These are phyloP conservation scores for Pleurotus pulmonarius DNA, from an alignment of 768 basidiomycete genomes.

Conservation along the genomic window DNA sequence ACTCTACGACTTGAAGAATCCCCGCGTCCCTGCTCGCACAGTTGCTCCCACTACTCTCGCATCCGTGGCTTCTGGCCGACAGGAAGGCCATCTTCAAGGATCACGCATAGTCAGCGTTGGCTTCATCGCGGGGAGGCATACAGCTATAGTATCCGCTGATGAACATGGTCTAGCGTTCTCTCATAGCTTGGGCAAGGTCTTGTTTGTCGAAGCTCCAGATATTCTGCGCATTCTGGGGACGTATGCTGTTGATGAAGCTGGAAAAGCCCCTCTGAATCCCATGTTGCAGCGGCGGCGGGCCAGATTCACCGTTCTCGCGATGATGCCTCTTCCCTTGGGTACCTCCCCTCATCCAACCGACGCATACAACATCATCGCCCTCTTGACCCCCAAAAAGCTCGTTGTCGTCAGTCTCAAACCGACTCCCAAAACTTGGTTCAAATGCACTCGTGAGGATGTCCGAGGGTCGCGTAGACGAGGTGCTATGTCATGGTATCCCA, in stretches of 20 bases:
- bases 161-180: constrained; percentile 91
- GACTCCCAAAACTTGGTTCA: constrained; percentile 88
- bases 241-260: constrained; percentile 58
- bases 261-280: constrained; percentile 2
- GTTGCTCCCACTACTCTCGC: constrained; percentile 67
- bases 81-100: constrained; percentile 82
- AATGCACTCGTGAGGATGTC: constrained; percentile 53
- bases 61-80: constrained; percentile 69
- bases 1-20: constrained; percentile 76
- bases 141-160: constrained; percentile 88
- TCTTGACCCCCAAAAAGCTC: constrained; percentile 87
- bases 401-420: constrained; percentile 94
- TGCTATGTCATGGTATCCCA: constrained; percentile 80
- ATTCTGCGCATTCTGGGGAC: constrained; percentile 91
- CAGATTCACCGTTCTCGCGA: constrained; percentile 70
- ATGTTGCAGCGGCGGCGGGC: constrained; percentile 42
- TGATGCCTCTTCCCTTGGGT: constrained; percentile 81
- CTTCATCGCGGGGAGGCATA: constrained; percentile 90
- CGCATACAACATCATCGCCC: constrained; percentile 71
- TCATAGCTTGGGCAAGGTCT: constrained; percentile 88
- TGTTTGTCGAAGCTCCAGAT: constrained; percentile 94
- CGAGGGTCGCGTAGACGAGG: constrained; percentile 55
- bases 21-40: constrained; percentile 62
- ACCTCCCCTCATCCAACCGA: constrained; percentile 73
- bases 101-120: constrained; percentile 77